Evolutionary conservation across 2,329 filamentous ascomycete genomes (phyloP).

Genomic region (Phyllosticta capitalensis): DNA sequence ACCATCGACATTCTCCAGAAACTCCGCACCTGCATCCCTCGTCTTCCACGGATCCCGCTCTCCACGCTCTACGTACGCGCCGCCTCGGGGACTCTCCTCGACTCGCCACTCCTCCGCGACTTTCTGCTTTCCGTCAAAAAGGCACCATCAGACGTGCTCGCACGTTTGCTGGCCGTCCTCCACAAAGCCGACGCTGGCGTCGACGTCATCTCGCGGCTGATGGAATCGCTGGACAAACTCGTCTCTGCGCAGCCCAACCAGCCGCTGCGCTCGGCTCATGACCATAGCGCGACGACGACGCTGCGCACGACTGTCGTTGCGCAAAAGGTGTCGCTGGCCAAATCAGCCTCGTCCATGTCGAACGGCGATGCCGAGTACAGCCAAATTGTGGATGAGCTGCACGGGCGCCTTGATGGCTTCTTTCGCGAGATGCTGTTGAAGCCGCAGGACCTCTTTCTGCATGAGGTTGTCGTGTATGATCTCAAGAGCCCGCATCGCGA

Average conservation of each 20-base stretch:
- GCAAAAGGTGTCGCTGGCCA: slow-evolving; percentile 71
- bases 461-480: slow-evolving; percentile 71
- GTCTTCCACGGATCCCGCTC: slow-evolving; percentile 25
- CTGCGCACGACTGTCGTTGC: slow-evolving; percentile 70
- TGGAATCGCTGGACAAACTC: slow-evolving; percentile 1
- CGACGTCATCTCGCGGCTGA: not conserved
- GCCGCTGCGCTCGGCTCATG: slow-evolving; percentile 64
- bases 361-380: slow-evolving; percentile 64
- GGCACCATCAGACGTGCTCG: slow-evolving; percentile 45
- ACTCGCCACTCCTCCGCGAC: slow-evolving; percentile 43
- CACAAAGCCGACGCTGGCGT: not conserved
- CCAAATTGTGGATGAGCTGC: slow-evolving; percentile 49
- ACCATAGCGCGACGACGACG: slow-evolving; percentile 44
- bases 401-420: slow-evolving; percentile 40
- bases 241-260: slow-evolving; percentile 9
- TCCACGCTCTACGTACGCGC: slow-evolving; percentile 52
- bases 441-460: slow-evolving; percentile 47
- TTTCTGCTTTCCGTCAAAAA: slow-evolving; percentile 51
- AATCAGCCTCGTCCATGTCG: slow-evolving; percentile 60
- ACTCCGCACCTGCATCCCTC: slow-evolving; percentile 30
- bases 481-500: slow-evolving; percentile 58
- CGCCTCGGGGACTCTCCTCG: slow-evolving; percentile 46
- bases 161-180: slow-evolving; percentile 34
- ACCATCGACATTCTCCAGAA: slow-evolving; percentile 25
- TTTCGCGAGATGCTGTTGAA: slow-evolving; percentile 39